Base-by-base conservation (phyloP, 2,329 filamentous ascomycete species). In the Hyphodiscus sp. region DNA sequence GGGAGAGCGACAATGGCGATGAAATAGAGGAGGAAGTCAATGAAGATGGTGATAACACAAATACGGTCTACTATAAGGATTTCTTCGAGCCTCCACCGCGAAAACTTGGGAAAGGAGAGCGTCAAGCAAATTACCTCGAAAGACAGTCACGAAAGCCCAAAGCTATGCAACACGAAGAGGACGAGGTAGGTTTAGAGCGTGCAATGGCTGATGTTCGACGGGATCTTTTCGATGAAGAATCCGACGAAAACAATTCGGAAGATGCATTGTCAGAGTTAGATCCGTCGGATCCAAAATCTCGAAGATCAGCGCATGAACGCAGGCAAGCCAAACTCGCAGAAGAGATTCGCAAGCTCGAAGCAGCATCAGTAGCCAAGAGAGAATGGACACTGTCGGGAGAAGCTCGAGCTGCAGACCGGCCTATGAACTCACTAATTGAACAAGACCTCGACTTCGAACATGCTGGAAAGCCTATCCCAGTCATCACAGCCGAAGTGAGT, bases 371-470 rank as follows among this genome's bases (percentile, higher is more conserved):
- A 0, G 87, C 89, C 29, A 95, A 95, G 72, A 86, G 91, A 54
- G 83, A 92, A 65, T 99, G 94, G 94, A 87, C 89, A 18, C 75
- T 97, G 50, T 81, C 87, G 10, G 94, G 94, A 66, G 94, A 99
- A 76, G 91, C 91, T 4, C 80, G 83, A 47, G 92, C 89, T 1
- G 77, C 78, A 0, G 89, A 94, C 61, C 82, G 94, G 38, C 94
- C 94, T 0, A 69, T 90, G 51, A 97, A 99, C 74, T 96, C 92
- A 0, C 79, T 99, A 2, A 81, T 99, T 1, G 91, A 97, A 67
- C 84, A 97, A 72, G 91, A 97, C 64, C 80, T 99, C 23, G 92
- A 97, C 61, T 99, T 97, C 67, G 94, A 99, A 72, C 85, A 95
- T 64, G 83, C 89, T 20, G 94, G 94, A 66, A 99, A 97, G 70